Conservation (phyloP, 176 grass and related monocot genomes). For the Cenchrus fungigraminus region DNA sequence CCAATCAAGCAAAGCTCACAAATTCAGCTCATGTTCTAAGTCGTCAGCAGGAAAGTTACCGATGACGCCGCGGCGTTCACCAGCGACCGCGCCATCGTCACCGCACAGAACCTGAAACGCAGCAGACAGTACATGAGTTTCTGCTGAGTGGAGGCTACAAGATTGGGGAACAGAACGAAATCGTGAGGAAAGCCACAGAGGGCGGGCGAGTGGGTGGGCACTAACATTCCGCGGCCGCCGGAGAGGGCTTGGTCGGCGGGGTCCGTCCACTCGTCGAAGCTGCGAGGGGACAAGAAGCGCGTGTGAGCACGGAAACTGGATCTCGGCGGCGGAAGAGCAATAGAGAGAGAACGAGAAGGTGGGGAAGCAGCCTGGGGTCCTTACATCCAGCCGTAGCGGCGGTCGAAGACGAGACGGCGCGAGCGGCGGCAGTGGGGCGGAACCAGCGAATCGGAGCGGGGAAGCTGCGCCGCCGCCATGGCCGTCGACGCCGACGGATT, state of each 20-base stretch:
- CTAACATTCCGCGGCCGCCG: constrained; percentile 64
- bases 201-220: neutral
- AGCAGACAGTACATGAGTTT: neutral
- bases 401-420: constrained; percentile 56
- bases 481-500: neutral
- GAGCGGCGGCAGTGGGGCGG: constrained; percentile 4
- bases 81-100: constrained; percentile 46
- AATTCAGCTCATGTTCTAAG: neutral
- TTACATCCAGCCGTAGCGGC: constrained; percentile 62
- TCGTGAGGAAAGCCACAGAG: neutral
- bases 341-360: neutral
- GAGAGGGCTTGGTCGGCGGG: constrained; percentile 54
- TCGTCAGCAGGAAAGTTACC: constrained; percentile 26
- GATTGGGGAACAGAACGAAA: neutral
- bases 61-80: constrained; percentile 25
- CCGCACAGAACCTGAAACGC: constrained; percentile 54
- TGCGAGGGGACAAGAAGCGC: constrained; percentile 9
- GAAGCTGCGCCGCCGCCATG: constrained; percentile 21
- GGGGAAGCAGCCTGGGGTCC: neutral
- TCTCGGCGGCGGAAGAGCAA: neutral
- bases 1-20: neutral
- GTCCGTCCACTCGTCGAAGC: constrained; percentile 67
- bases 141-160: neutral
- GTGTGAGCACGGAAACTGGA: constrained; percentile 3
- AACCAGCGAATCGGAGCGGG: constrained; percentile 12